Evolutionary conservation across 2,329 filamentous ascomycete genomes (phyloP).

Genomic region (Helicocarpus griseus): DNA sequence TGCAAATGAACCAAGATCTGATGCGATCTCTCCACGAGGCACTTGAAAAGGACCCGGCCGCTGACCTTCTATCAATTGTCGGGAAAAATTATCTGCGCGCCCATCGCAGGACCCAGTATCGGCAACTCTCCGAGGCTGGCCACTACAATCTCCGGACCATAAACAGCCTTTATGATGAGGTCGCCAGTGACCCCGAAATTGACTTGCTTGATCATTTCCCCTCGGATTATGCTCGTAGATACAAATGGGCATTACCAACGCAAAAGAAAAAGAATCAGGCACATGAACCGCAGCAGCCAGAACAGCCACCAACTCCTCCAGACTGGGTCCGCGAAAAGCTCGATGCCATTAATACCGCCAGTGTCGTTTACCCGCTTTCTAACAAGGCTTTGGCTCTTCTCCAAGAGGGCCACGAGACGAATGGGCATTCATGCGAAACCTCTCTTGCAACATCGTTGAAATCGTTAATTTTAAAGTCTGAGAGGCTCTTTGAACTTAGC

Average conservation of each 20-base stretch:
- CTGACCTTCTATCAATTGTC: conserved; percentile 16
- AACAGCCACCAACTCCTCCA: not conserved
- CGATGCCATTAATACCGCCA: conserved; percentile 2
- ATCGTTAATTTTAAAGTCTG: conserved; percentile 3
- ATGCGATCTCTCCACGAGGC: conserved; percentile 13
- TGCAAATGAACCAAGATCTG: conserved; percentile 15
- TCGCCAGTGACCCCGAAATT: not conserved
- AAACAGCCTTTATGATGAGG: conserved; percentile 2
- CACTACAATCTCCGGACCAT: not conserved
- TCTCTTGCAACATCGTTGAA: conserved; percentile 4
- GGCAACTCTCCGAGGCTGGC: conserved; percentile 1
- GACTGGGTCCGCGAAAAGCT: not conserved
- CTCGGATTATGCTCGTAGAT: conserved; percentile 3
- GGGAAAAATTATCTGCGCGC: conserved; percentile 9
- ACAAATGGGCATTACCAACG: conserved; percentile 1
- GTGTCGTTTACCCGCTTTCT: not conserved
- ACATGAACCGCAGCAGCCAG: not conserved
- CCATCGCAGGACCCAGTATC: conserved; percentile 11
- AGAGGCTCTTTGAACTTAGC: conserved; percentile 4
- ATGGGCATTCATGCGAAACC: not conserved
- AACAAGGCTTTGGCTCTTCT: conserved; percentile 2
- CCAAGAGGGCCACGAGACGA: not conserved
- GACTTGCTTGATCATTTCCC: conserved; percentile 1
- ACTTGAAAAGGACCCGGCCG: conserved; percentile 11
- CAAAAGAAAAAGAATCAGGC: not conserved